Evolutionary conservation across 768 basidiomycete species (phyloP), one percentile per base, ranked within the genome.

Genomic region (Trametes cubensis): DNA sequence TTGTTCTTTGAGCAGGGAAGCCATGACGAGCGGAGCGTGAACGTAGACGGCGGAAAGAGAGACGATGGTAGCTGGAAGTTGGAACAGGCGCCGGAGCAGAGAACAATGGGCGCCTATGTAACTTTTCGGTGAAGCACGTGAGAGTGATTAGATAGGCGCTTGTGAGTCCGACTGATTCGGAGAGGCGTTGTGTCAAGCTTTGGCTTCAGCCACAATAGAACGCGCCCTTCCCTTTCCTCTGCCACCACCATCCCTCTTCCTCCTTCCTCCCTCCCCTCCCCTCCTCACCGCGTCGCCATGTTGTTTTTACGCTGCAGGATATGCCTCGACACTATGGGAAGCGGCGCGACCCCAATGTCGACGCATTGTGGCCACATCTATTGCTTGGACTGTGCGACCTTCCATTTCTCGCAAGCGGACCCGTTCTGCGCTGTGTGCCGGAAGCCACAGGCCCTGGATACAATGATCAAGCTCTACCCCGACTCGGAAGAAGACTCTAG

Each of bases 1-100:
- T 67, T 86, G 87, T 4, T 79, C 79, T 73, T 85, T 89, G 50
- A 89, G 73, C 39, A 89, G 69, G 5, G 88, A 84, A 45, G 88
- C 80, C 90, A 91, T 91, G 13, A 13, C 47, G 57, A 26, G 17
- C 18, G 34, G 5, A 30, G 8, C 15, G n/a, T 23, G 53, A 55
- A 28, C 41, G 26, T n/a, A 46, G 54, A 55, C 25, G 40, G 28
- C 30, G 25, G 45, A 26, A 17, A 3, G 42, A 42, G 45, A 10
- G 52, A 40, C 3, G 52, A 48, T 40, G 20, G 18, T 18, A 10
- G 11, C 23, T 21, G 18, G 26, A n/a, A n/a, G 26, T 11, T 26
- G 20, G 17, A 21, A 52, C 21, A 21, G 44, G 28, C 20, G 55
- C 17, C 4, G 18, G 50, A 5, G 45, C 54, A 46, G 2, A 23